Base-by-base conservation (phyloP, 1,284 basidiomycete genomes). In the Cryptococcus sp. region DNA sequence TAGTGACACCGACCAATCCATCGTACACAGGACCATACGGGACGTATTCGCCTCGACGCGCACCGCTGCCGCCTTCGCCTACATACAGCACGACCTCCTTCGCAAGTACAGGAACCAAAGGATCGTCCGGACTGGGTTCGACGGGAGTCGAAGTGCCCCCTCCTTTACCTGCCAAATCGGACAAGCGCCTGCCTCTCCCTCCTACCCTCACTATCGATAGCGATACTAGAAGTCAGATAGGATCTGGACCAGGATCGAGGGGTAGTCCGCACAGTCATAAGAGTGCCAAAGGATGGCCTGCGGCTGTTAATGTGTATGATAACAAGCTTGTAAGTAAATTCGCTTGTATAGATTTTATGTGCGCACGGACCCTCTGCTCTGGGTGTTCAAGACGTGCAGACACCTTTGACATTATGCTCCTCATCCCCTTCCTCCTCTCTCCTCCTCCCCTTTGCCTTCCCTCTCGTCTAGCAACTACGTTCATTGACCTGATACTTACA, bases 241-340 rank as follows among this genome's bases (percentile, higher is more conserved):
- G 31, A 35, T 2, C 31, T 35, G 31, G 42, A 45, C 11, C n/a
- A 13, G 25, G 54, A 11, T 47, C 50, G 15, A 56, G 50, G n/a
- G 41, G 51, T 6, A 70, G 69, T 61, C 67, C 68, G 3, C 65
- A 68, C 56, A 50, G 57, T 17, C 46, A 48, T 52, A 25, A 55
- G 55, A 56, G 61, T 57, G n/a, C 31, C 44, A n/a, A 48, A 49
- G 44, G 70, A 63, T 13, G 61, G 61, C 5, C 70, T 62, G 60
- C 31, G 10, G 72, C 70, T 0, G 55, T 66, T 10, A 73, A 74
- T 6, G 68, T 67, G 16, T 77, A 77, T 53, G 73, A 77, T 55
- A 76, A 76, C 59, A 74, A 74, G 58, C 65, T 77, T 16, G 75
- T 76, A 56, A 55, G 71, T 67, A 45, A 38, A 25, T 19, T 39